Evolutionary conservation across 1,139 yeast species (phyloP), one percentile per base, ranked within the genome.

Genomic region (Meyerozyma smithsonii): DNA sequence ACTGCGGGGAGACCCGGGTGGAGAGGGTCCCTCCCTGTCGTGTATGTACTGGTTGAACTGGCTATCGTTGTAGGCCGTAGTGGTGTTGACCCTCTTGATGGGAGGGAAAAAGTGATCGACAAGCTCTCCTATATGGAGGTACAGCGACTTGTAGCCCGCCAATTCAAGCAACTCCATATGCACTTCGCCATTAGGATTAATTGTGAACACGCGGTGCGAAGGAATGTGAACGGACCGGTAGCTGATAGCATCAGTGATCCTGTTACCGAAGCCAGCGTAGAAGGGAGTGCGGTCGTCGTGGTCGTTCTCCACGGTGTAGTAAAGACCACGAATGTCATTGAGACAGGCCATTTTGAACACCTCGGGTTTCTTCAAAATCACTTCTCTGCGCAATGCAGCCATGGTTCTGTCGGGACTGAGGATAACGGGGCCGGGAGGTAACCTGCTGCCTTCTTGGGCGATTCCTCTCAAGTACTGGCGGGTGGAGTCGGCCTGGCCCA

Each of bases 71-170:
- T 66, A 64, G 4, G 64, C 44, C 38, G 61, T 66, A 43, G 61
- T 54, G 14, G 66, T 65, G 16, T 61, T 58, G 6, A 69, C 62
- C 40, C 60, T 61, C 34, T 62, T 69, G 20, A 84, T 84, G 0
- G 97, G 96, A 11, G 99, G 99, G 73, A 94, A 94, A 59, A 90
- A 90, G 59, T 92, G 97, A 61, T 94, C 99, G 11, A 94, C 97
- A 45, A 94, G 70, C 59, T 92, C 97, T 33, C 95, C 89, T 58
- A 94, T 92, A 49, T 81, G 83, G 40, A 94, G 79, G 58, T 94
- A 94, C 0, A 95, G 81, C 39, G 95, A 83, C 56, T 79, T 85
- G 58, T 86, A 86, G 5, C 98, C 98, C 0, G 97, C 95, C 54
- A 94, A 71, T 58, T 94, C 97, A 42, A 94, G 70, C 49, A 94